These are phyloP conservation scores for Leucogyrophana mollusca DNA, from an alignment of 768 basidiomycete species.

Conservation along the genomic window DNA sequence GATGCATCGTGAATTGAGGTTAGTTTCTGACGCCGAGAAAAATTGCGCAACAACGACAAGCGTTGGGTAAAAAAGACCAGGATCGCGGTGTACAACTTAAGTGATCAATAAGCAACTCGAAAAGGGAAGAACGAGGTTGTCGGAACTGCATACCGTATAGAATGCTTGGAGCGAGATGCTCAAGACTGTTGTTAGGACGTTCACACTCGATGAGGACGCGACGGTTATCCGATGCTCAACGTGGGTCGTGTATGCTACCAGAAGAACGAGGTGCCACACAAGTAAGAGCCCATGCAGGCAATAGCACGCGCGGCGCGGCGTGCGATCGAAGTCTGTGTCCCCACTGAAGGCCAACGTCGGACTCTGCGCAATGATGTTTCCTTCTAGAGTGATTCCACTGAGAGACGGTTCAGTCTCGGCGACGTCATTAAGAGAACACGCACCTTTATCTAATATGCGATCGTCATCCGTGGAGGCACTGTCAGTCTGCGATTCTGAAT, in stretches of 20 bases:
- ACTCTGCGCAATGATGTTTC: too few species aligned
- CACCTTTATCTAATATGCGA: too few species aligned
- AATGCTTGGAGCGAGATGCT: conserved; percentile 3
- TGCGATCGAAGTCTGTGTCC: too few species aligned
- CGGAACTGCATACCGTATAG: conserved; percentile 1
- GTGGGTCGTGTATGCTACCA: background rate
- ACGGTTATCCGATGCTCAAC: conserved; percentile 4
- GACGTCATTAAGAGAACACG: too few species aligned
- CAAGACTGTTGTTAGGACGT: background rate
- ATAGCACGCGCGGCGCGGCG: too few species aligned
- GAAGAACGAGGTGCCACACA: conserved; percentile 1
- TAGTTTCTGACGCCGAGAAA: conserved; percentile 8
- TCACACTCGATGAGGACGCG: background rate
- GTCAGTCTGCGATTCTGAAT: too few species aligned
- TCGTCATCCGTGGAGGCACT: too few species aligned
- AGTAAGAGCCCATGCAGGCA: background rate
- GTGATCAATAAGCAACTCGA: background rate
- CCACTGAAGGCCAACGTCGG: too few species aligned
- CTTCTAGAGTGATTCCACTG: too few species aligned
- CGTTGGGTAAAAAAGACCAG: conserved; percentile 20
- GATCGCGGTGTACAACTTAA: conserved; percentile 14
- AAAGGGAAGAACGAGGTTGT: conserved; percentile 1
- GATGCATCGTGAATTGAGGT: conserved; percentile 18
- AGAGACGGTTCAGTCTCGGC: too few species aligned
- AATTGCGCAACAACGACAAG: conserved; percentile 5